A percentile compares a stretch with the other conserved stretches of the same genome.
phyloP scores from a whole-genome alignment of 2,329 filamentous ascomycete genomes.

The Tolypocladium capitatum region DNA sequence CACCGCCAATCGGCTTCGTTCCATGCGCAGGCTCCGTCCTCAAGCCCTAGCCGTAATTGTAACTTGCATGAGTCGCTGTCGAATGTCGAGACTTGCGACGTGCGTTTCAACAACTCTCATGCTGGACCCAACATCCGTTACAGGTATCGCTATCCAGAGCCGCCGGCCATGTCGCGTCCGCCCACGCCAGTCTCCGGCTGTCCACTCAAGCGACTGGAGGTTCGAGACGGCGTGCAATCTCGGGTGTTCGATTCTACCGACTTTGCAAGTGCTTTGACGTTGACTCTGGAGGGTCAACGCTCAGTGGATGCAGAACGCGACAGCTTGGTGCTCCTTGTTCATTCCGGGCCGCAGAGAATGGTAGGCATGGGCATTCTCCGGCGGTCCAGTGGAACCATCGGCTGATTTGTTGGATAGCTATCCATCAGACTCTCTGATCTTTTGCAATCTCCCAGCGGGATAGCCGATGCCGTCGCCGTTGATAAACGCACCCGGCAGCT shows the following conservation, averaged over 20 bases:
- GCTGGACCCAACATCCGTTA: neutral
- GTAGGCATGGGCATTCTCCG: constrained; percentile 6
- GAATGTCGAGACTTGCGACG: neutral
- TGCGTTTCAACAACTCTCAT: neutral
- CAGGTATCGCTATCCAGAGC: neutral
- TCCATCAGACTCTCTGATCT: constrained; percentile 17
- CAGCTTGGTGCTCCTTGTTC: constrained; percentile 13
- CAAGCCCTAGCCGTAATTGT: neutral
- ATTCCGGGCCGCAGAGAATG: constrained; percentile 11
- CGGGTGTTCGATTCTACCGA: constrained; percentile 10
- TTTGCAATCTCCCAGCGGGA: constrained; percentile 2
- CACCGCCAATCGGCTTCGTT: constrained; percentile 13
- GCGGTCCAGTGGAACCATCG: neutral
- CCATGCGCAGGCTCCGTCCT: neutral
- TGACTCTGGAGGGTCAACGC: constrained; percentile 16
- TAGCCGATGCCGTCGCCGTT: constrained; percentile 9
- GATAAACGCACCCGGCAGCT: constrained; percentile 10
- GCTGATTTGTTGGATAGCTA: constrained; percentile 9
- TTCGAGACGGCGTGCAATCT: constrained; percentile 10
- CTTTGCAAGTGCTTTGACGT: constrained; percentile 10
- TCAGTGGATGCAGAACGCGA: constrained; percentile 4
- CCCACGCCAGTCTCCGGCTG: constrained; percentile 17
- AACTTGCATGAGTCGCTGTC: neutral
- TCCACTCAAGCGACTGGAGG: constrained; percentile 16
- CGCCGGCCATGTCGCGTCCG: constrained; percentile 11